phyloP scores from a whole-genome alignment of 148 eudicot genomes.

The Drosera capensis region DNA sequence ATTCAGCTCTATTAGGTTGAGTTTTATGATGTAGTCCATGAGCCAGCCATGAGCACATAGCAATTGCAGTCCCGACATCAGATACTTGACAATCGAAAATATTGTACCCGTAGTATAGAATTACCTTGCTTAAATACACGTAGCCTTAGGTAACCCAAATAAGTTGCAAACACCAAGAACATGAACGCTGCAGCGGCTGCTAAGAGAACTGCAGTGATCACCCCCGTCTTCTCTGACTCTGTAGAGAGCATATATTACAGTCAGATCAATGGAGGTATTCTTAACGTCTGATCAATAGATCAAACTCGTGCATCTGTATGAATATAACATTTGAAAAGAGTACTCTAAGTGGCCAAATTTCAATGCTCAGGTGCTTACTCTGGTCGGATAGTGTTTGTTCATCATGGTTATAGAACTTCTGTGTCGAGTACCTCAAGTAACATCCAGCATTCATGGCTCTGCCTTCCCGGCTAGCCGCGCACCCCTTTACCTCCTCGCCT shows the following conservation, averaged over 20 bases:
- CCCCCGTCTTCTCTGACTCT: background rate
- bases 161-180: background rate
- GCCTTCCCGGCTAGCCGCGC: background rate
- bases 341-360: background rate
- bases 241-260: background rate
- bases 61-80: background rate
- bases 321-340: background rate
- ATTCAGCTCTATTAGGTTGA: no score
- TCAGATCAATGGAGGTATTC: no score
- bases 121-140: background rate
- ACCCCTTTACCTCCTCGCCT: background rate
- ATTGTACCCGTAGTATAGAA: background rate
- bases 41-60: background rate
- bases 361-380: no score
- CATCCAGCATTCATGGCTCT: background rate
- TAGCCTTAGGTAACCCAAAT: background rate
- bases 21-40: no score
- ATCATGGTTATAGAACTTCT: background rate
- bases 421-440: background rate
- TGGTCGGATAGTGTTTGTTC: background rate
- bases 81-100: background rate
- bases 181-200: background rate
- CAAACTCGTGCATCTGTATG: background rate
- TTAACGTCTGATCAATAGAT: no score
- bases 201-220: background rate